A percentile compares a stretch with the other conserved stretches of the same genome.
Evolutionary conservation across 306 rosid genomes (phyloP).

Genomic region (Cicer chorassanicum): DNA sequence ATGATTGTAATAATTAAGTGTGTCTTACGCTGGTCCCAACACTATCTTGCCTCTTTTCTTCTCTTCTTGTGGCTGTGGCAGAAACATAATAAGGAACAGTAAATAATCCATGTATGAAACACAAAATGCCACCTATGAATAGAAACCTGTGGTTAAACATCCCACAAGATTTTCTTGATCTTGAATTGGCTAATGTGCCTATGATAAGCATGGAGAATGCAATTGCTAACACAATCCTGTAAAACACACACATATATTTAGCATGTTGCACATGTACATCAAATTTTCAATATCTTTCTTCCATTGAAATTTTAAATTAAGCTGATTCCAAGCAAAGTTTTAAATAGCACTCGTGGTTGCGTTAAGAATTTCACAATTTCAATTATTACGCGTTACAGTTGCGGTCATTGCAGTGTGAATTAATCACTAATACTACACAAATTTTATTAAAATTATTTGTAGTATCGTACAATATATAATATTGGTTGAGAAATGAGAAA

Average conservation of each 20-base stretch:
- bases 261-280: background rate
- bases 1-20: background rate
- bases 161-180: constrained; percentile 61
- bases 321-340: no score
- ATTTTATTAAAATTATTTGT: no score
- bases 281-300: background rate
- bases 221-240: constrained; percentile 62
- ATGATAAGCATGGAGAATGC: constrained; percentile 67
- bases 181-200: constrained; percentile 67
- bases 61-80: constrained; percentile 56
- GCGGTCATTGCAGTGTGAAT: no score
- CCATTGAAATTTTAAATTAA: no score
- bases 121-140: constrained; percentile 73
- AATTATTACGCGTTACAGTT: no score
- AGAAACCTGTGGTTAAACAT: constrained; percentile 57
- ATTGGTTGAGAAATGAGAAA: no score
- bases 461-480: no score
- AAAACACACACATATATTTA: background rate
- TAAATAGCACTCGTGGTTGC: no score
- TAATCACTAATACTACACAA: no score
- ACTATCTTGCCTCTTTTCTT: constrained; percentile 29
- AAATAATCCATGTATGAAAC: constrained; percentile 76
- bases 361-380: no score
- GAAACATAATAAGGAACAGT: constrained; percentile 70
- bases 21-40: background rate